Percentiles rank a stretch among this genome's conserved stretches.
Evolutionary conservation across 352 stramenopile genomes (phyloP).

Genomic region (Paralagenidium karlingii): DNA sequence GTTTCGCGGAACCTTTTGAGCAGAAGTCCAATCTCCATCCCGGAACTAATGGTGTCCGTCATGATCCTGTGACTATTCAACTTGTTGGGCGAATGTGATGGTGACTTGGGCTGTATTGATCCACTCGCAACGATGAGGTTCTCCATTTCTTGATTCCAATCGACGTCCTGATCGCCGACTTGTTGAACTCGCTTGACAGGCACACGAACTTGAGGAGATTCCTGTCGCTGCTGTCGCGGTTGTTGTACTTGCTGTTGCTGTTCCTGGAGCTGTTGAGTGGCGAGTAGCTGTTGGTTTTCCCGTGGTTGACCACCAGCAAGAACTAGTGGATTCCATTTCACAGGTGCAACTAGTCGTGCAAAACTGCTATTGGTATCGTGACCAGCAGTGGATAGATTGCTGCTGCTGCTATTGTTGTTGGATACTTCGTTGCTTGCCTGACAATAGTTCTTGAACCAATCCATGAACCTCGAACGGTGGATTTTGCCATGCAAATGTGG

Average conservation of each 20-base stretch:
- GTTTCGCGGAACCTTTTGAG: conserved; percentile 2
- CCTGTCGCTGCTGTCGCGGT: too few species aligned
- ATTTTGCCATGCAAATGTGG: conserved; percentile 22
- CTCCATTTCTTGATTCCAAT: background rate
- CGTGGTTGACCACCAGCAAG: too few species aligned
- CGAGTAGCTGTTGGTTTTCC: too few species aligned
- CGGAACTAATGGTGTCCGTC: too few species aligned
- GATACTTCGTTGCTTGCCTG: conserved; percentile 9
- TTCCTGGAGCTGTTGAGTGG: too few species aligned
- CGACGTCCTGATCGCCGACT: conserved; percentile 6
- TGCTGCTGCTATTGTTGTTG: conserved; percentile 5
- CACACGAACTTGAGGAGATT: too few species aligned
- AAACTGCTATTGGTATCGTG: too few species aligned
- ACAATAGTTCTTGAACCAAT: conserved; percentile 26
- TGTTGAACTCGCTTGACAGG: background rate
- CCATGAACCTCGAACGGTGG: conserved; percentile 20
- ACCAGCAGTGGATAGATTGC: too few species aligned
- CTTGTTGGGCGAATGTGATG: background rate
- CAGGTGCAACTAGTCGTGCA: too few species aligned
- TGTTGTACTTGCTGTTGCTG: too few species aligned
- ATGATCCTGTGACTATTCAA: too few species aligned
- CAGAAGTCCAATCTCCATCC: conserved; percentile 1
- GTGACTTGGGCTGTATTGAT: background rate
- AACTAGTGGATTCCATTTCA: too few species aligned
- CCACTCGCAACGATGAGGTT: background rate